Evolutionary conservation across 108 stramenopile species (phyloP), one percentile per base, ranked within the genome.

Genomic region (Chaetoceros tenuissimus): DNA sequence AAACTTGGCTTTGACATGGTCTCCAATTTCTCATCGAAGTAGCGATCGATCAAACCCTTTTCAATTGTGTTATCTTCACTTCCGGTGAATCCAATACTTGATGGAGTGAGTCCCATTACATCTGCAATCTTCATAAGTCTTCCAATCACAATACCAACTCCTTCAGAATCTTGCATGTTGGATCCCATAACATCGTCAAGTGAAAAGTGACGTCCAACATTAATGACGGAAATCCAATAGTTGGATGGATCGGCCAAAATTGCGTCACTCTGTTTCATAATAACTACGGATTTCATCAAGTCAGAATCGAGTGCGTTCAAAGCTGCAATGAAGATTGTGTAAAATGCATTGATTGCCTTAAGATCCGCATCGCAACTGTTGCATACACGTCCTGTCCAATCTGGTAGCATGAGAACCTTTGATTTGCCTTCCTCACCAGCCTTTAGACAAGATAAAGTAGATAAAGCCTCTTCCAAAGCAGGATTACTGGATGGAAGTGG

Each of bases 141-240:
- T 43, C 78, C 86, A 63, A 94, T 86, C 26, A 94, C 88, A 34
- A 53, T 69, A 47, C 92, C 92, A 18, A 86, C 92, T 27, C 78
- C 59, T 34, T 94, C 92, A 1, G 84, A 72, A 72, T 94, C 92
- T 43, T 80, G 77, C 73, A 90, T 78, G 25, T 74, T 72, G 55
- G 63, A 46, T 22, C 86, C 86, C 90, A 92, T 92, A 29, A 92
- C 86, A 23, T 85, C 84, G 50, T 82, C 68, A 47, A 96, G 73
- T 53, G 67, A 67, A 62, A 96, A 93, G 66, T 82, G 81, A 29
- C 94, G 81, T 29, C 94, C 94, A 7, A 84, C 86, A 65, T 93
- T 92, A 57, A 96, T 96, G 1, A 94, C 92, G 49, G 82, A 84
- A 61, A 96, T 91, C 94, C 94, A 96, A 64, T 96, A 96, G 55